phyloP scores from a whole-genome alignment of 306 rosid genomes.

The Aeschynomene evenia region DNA sequence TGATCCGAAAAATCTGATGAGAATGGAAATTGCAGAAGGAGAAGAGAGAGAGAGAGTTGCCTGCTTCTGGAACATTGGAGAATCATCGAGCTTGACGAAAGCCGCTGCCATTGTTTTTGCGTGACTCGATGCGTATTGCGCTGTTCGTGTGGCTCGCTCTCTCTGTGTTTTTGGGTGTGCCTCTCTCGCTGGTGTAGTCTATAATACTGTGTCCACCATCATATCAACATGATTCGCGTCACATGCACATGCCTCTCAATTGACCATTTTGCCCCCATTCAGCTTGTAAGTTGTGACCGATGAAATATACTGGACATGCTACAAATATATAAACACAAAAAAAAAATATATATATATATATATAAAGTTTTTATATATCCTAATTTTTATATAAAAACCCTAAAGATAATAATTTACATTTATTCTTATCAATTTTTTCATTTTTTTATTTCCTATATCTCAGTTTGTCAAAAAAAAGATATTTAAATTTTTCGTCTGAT shows the following conservation, averaged over 20 bases:
- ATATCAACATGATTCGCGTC: neutral
- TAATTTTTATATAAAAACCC: too few species aligned
- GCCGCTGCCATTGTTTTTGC: slow-evolving; percentile 62
- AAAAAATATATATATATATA: too few species aligned
- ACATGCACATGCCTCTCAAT: neutral
- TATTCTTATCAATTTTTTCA: too few species aligned
- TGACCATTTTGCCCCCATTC: neutral
- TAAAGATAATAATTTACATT: too few species aligned
- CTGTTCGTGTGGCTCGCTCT: neutral
- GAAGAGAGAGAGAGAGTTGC: slow-evolving; percentile 27
- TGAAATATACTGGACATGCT: too few species aligned
- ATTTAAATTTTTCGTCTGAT: too few species aligned
- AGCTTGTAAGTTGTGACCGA: too few species aligned
- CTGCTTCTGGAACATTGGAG: slow-evolving; percentile 98
- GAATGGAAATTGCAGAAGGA: neutral
- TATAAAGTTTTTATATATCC: too few species aligned
- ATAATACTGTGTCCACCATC: neutral
- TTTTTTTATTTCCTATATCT: too few species aligned
- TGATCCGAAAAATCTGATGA: neutral
- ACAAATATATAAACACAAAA: too few species aligned
- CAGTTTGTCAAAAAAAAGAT: too few species aligned
- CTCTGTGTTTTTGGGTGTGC: neutral
- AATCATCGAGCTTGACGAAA: slow-evolving; percentile 88
- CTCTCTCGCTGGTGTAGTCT: neutral
- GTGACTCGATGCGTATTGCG: neutral